Base-by-base conservation (phyloP, 148 eudicot genomes). In the Persicaria tinctoria region DNA sequence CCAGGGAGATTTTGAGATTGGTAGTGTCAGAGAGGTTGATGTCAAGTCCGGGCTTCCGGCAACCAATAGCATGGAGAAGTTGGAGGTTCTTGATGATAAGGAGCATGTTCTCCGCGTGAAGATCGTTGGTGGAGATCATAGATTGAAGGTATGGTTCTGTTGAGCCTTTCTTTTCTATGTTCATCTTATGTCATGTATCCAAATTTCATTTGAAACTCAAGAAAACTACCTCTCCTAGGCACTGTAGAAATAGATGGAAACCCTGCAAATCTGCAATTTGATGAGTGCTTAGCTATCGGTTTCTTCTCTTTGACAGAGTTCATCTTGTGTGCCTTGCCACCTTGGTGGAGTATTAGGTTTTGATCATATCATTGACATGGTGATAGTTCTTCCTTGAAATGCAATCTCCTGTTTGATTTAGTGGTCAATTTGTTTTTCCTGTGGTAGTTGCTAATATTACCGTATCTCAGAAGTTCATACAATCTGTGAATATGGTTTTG, bases 1-100 rank as follows among this genome's bases (percentile, higher is more conserved):
- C 68, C 84, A 79, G 74, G 92, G 90, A 55, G 84, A 86, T 71
- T 84, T 89, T 56, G 88, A 82, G 76, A 85, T 86, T 60, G 92
- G 92, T 53, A 89, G 90, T 83, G 80, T 89, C n/a, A 82, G 90
- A 79, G 92, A 89, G 75, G 87, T 89, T 48, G 88, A 85, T 83
- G 92, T 89, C 50, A 85, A 89, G 75, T 89, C 92, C 0, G 92
- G 92, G 70, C 90, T 89, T 82, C 92, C 92, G 38, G 92, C 92
- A 20, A 89, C 92, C 17, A 89, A 90, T 68, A 89, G 92, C 81
- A 89, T 85, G 12, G 92, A 86, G 81, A 78, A 86, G 68, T 79
- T 88, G 78, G 92, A 89, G 77, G 83, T 80, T 78, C 83, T 89
- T 78, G 92, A 86, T 80, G 92, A 86, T 60, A 80, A 86, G 6